Base-by-base conservation (phyloP, 345 rosid species). In the Arabidopsis arenosa region DNA sequence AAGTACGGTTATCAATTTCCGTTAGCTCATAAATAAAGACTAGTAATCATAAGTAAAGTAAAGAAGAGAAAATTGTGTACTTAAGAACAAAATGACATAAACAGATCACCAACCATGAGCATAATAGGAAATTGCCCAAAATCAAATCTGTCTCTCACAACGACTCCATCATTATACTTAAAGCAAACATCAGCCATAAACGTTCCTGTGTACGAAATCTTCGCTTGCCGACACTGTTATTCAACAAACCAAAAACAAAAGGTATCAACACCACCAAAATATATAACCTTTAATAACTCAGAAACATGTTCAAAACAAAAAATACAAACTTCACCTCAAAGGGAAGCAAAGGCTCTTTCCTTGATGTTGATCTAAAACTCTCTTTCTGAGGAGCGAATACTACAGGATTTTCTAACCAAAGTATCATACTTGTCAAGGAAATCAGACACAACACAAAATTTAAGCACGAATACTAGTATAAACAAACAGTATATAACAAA, bases 91-190 rank as follows among this genome's bases (percentile, higher is more conserved):
- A 60, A 15, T 2, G 18, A 72, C 57, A 78, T 56, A 49, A 63
- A 58, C 15, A 40, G 56, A 79, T 62, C 13, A 80, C 80, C 13
- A 10, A 90, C 99, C 97, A 84, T 92, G 62, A 95, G 70, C 99
- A 95, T 95, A 67, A 95, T 81, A 7, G 99, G 97, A 39, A 92
- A 75, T 61, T 89, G 85, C 15, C 99, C 99, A 70, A 95, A 88
- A 70, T 82, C 84, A 73, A 77, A 47, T 41, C 72, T 86, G n/a
- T 92, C 93, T 77, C 90, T 87, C 7, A 92, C 75, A 23, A 49
- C 61, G 2, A 51, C 78, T 41, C 80, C 83, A 43, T 80, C 82
- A 26, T 83, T 78, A 68, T 81, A 87, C 52, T 83, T 88, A 57
- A 90, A 83, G 77, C 82, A 82, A 60, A 92, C 84, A 70, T 87